These are phyloP conservation scores for Fagopyrum homotropicum DNA, from an alignment of 148 eudicot genomes.

Conservation along the genomic window DNA sequence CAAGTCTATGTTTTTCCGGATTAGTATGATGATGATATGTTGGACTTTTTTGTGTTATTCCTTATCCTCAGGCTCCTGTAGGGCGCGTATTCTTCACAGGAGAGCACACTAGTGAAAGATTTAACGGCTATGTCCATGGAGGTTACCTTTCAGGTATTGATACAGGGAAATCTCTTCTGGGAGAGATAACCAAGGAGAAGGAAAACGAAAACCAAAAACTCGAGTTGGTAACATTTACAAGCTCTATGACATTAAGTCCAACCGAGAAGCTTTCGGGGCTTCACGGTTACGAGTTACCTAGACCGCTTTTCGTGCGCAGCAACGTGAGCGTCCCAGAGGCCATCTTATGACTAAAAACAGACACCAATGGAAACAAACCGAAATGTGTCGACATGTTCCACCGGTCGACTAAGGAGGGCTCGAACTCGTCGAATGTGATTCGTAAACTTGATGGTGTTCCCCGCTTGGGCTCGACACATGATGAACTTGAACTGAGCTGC, in stretches of 20 bases:
- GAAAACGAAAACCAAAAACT: constrained; percentile 22
- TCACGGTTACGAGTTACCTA: constrained; percentile 46
- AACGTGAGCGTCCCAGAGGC: constrained; percentile 56
- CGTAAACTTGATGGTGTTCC: not conserved
- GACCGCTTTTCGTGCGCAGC: constrained; percentile 52
- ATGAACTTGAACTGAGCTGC: not conserved
- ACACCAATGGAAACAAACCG: not conserved
- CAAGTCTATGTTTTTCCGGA: not conserved
- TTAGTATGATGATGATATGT: not conserved
- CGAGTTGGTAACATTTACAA: constrained; percentile 38
- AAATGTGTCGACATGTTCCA: not conserved
- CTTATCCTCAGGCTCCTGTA: constrained; percentile 49
- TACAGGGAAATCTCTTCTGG: constrained; percentile 51
- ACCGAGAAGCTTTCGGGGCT: constrained; percentile 37
- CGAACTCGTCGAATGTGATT: not conserved
- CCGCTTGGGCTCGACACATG: not conserved
- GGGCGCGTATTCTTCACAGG: constrained; percentile 76
- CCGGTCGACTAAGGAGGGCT: not conserved
- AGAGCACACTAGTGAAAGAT: constrained; percentile 87
- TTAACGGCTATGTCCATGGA: constrained; percentile 84
- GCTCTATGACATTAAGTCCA: constrained; percentile 37
- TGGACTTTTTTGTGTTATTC: not conserved
- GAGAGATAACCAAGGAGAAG: constrained; percentile 44
- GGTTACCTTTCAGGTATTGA: constrained; percentile 69
- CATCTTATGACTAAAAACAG: constrained; percentile 61